phyloP scores from a whole-genome alignment of 2,329 filamentous ascomycete genomes.

The Pestalotiopsis sp. region DNA sequence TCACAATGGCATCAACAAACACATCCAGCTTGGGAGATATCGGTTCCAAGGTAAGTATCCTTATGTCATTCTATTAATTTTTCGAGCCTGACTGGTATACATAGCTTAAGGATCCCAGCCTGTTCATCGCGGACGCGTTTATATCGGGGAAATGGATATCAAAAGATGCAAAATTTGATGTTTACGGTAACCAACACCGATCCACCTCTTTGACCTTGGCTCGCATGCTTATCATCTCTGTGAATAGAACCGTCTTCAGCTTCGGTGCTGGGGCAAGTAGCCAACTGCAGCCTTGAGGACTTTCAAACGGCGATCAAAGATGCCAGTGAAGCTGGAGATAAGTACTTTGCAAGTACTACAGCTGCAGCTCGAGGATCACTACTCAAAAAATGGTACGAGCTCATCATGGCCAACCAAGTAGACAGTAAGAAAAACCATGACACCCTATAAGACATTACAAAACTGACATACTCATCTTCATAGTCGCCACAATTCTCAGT shows the following conservation, averaged over 20 bases:
- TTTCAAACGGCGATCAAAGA: background rate
- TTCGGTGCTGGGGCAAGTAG: background rate
- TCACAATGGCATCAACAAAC: background rate
- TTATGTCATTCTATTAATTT: background rate
- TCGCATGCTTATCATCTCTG: background rate
- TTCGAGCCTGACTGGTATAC: background rate
- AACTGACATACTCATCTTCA: background rate
- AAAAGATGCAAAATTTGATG: background rate
- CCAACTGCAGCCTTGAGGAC: background rate
- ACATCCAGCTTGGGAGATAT: background rate
- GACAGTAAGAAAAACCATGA: background rate
- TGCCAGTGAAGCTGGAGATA: background rate
- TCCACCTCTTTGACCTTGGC: background rate
- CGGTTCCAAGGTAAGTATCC: background rate
- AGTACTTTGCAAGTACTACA: background rate
- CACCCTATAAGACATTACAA: background rate
- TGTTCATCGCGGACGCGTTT: background rate
- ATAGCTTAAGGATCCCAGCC: background rate
- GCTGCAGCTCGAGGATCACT: background rate
- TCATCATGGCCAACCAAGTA: background rate
- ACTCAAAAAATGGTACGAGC: background rate
- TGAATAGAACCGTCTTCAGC: background rate
- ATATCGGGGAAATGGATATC: background rate
- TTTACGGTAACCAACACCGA: background rate
- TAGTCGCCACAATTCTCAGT: background rate